Evolutionary conservation across 106 monocot species (phyloP), one percentile per base, ranked within the genome.

Genomic region (Platanthera guangdongensis): DNA sequence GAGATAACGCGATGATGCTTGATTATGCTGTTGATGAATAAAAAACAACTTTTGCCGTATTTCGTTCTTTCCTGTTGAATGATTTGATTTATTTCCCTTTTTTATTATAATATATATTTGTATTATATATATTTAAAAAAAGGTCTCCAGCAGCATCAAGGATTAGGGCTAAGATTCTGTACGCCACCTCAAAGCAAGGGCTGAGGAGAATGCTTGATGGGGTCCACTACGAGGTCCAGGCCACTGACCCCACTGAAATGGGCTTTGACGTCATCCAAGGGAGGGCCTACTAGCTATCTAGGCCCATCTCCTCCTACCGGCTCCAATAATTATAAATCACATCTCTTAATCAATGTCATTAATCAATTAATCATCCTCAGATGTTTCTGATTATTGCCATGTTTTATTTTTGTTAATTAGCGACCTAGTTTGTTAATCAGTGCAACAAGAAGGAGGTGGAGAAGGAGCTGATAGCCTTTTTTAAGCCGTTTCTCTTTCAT

Each of bases 171-270:
- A 95, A 89, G 79, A 95, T 95, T 0, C 83, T 95, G 48, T 95
- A 95, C 55, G 95, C 95, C 15, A 95, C 95, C 10, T 95, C 92
- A 60, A 94, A 94, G 77, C 86, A 91, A 81, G 91, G 94, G 62
- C 74, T 94, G 60, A 86, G 94, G 52, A 86, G 94, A 53, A 78
- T 87, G 51, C 89, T 94, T 16, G 94, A 94, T 55, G 94, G 94
- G 70, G 86, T 94, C 72, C 91, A 91, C 79, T 94, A 89, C 75
- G 94, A 94, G 74, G 82, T 94, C 82, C 94, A 94, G 57, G 94
- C 87, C 78, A 94, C 94, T 1, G 94, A 94, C 55, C 83, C 94
- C 8, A 79, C 88, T 16, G 95, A 95, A 83, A 92, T 95, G 95
- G 95, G 87, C 6, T 87, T 89, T 70, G 95, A 95, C 78, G 82